Conservation (phyloP, 2,329 filamentous ascomycete species). For the Venturia asperata region DNA sequence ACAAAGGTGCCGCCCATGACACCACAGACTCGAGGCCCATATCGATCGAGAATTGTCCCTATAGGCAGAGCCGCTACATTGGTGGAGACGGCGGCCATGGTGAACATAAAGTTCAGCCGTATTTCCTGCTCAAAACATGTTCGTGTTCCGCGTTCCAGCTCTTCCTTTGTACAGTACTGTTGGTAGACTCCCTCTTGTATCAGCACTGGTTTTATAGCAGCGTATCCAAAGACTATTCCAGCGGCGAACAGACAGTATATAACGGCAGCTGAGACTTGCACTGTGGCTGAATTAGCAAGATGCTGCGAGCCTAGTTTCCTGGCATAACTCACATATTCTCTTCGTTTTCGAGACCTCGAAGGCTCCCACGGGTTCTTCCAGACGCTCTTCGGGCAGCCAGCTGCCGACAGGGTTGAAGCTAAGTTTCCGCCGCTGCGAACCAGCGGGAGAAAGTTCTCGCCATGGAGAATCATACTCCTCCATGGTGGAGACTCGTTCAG, state of each 20-base stretch:
- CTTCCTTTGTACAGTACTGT: constrained; percentile 52
- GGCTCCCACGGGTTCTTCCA: constrained; percentile 40
- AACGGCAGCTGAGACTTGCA: constrained; percentile 62
- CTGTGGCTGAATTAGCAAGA: constrained; percentile 35
- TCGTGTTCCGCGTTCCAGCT: constrained; percentile 42
- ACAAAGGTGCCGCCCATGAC: constrained; percentile 64
- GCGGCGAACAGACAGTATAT: constrained; percentile 70
- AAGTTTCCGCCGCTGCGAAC: constrained; percentile 39
- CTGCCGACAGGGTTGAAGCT: constrained; percentile 44
- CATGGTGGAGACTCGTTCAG: constrained; percentile 34
- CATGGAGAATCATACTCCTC: constrained; percentile 35
- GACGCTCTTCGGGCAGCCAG: constrained; percentile 35
- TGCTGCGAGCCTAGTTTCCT: constrained; percentile 5
- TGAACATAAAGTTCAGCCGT: constrained; percentile 84
- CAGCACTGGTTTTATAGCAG: constrained; percentile 72
- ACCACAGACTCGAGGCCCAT: constrained; percentile 69
- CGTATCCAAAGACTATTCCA: constrained; percentile 77
- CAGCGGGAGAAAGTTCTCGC: constrained; percentile 30
- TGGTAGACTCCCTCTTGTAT: constrained; percentile 66
- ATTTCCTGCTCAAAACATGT: constrained; percentile 54
- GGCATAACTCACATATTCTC: constrained; percentile 42
- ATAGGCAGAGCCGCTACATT: constrained; percentile 82
- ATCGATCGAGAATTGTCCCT: constrained; percentile 76
- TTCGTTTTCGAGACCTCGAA: constrained; percentile 50
- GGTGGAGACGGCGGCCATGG: constrained; percentile 76